Percentiles rank a stretch among this genome's conserved stretches.
Evolutionary conservation across 208 protist species (phyloP).

Genomic region (Acanthamoeba sp.): DNA sequence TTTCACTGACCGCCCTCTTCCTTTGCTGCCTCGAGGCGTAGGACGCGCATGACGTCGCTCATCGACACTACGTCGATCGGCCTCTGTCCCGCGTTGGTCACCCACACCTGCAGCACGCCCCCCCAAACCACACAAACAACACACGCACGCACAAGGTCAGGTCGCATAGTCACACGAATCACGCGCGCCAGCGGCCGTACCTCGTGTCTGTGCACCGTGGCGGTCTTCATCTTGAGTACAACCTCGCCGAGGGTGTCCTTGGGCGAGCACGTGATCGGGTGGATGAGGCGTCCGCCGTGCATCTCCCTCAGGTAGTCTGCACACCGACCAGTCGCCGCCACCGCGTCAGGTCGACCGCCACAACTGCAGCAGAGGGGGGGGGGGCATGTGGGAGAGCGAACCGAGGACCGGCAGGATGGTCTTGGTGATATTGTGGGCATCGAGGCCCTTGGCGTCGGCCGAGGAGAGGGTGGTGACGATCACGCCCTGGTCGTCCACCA

Average conservation of each 20-base stretch:
- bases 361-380: too few relatives aligned
- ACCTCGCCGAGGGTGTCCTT: conserved; percentile 30
- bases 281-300: conserved; percentile 20
- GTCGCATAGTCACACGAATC: too few relatives aligned
- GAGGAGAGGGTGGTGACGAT: conserved; percentile 54
- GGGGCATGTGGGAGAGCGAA: not conserved
- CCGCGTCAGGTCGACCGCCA: too few relatives aligned
- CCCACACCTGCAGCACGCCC: not conserved
- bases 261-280: conserved; percentile 40
- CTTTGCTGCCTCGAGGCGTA: not conserved
- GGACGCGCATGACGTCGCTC: conserved; percentile 34
- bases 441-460: conserved; percentile 20
- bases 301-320: conserved; percentile 52
- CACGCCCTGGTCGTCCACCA: conserved; percentile 44
- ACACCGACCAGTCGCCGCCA: not conserved
- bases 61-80: conserved; percentile 62
- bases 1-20: not conserved
- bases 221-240: conserved; percentile 51
- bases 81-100: not conserved
- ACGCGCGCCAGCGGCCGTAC: too few relatives aligned
- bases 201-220: conserved; percentile 30
- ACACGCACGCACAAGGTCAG: too few relatives aligned
- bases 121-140: too few relatives aligned
- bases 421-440: conserved; percentile 37
- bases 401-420: not conserved